Evolutionary conservation across 1,139 yeast species (phyloP), one percentile per base, ranked within the genome.

Genomic region (Yamadazyma dendronema): DNA sequence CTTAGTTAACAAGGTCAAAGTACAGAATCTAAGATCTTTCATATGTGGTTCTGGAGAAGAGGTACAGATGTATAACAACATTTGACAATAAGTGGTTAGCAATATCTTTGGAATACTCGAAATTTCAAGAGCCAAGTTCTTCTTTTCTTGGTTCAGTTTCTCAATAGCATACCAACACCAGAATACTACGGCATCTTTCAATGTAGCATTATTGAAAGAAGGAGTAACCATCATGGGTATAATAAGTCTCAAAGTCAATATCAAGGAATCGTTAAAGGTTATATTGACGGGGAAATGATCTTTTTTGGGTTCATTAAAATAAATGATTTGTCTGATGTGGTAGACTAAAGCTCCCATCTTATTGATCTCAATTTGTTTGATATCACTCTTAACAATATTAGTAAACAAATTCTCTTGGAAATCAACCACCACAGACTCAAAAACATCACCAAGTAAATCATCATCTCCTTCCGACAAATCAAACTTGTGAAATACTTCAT

Each of bases 1-100:
- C 46, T 73, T 77, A 1, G 81, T 74, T 35, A 83, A 57, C 33
- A 81, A 61, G 0, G 83, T 77, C 46, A 76, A 57, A 9, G 62
- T 55, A 28, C 54, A 53, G 38, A 56, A 67, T 30, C 67, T 50
- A 40, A 61, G 53, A 25, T 45, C 50, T 30, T 41, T 44, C n/a
- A 29, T 30, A 16, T 12, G 26, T 9, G 3, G 13, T 14, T 42
- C 41, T 15, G 38, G 42, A 35, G 47, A 48, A 13, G 50, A 37
- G 5, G 48, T 43, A 27, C 60, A 51, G 4, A 59, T 48, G 40
- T 48, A 61, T 36, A 69, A 53, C 33, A 72, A 47, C 28, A 54
- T 43, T 46, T 67, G 77, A 44, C 52, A 65, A 43, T 59, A 72
- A 3, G 61, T 51, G 19, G 53, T 60, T 37, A 68, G 52, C 17